Base-by-base conservation (phyloP, 2,329 filamentous ascomycete genomes). In the Xylariaceae sp. region DNA sequence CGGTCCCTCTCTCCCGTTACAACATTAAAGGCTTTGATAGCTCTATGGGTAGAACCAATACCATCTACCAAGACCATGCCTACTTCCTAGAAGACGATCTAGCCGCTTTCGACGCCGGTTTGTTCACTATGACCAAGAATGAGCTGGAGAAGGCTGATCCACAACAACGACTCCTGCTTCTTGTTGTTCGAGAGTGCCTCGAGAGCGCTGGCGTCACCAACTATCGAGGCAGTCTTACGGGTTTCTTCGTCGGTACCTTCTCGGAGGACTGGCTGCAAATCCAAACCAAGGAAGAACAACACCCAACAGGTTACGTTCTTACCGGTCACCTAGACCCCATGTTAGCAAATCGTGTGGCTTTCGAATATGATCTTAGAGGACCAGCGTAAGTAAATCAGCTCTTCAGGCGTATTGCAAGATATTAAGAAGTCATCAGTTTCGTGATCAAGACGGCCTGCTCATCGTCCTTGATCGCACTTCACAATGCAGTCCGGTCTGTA, bases 221-320 rank as follows among this genome's bases (percentile, higher is more conserved):
- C n/a, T n/a, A n/a, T n/a, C n/a, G n/a, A n/a, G n/a, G n/a, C n/a
- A n/a, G n/a, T n/a, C n/a, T n/a, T n/a, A n/a, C n/a, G n/a, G n/a
- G n/a, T n/a, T n/a, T n/a, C n/a, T n/a, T n/a, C n/a, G n/a, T n/a
- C n/a, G n/a, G n/a, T n/a, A n/a, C n/a, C n/a, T n/a, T n/a, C n/a
- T n/a, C n/a, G n/a, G n/a, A n/a, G n/a, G n/a, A n/a, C n/a, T 43
- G 55, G 1, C 54, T 69, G 26, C 73, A 76, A 43, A 73, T 73
- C 1, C 71, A 73, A 1, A 65, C 27, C 1, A 46, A 50, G 8
- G 59, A 61, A 32, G n/a, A 32, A 6, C 59, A 60, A 16, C 50
- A 44, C 40, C 46, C 42, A 21, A 50, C 50, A 11, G 40, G 40
- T 27, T 48, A 61, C 40, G 36, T 48, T 27, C 45, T 62, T 18